Base-by-base conservation (phyloP, 192 early-diverging fungal genomes). In the Linnemannia schmuckeri region DNA sequence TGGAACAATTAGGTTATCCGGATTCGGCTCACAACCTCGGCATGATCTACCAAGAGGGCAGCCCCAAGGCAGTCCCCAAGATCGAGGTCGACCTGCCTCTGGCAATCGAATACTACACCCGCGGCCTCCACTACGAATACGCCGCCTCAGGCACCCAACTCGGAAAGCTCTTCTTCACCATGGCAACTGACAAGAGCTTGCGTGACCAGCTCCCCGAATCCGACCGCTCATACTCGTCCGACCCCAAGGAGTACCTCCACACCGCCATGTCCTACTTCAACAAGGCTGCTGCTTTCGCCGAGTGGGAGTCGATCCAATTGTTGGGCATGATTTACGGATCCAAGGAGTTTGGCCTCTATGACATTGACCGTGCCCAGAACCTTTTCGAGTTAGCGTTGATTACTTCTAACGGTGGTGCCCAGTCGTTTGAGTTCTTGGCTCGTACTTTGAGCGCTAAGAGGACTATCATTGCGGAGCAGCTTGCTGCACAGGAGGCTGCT, bases 1-100 rank as follows among this genome's bases (percentile, higher is more conserved):
- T 13, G 40, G 15, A 22, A 47, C 49, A 57, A 7, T 41, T 76
- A 91, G 90, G 91, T 12, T 92, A 83, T 61, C 91, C 91, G 13
- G 91, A 92, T 41, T 82, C 91, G 52, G 91, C 91, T 4, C 91
- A 92, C 73, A 92, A 92, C 78, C 76, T 92, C 30, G 91, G 80
- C 46, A 88, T 92, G 73, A 88, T 92, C 41, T 88, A 90, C 77
- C 90, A 92, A 70, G 91, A 88, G 41, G 87, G 87, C 38, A 80
- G 82, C 63, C 75, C 76, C 33, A 81, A 83, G 22, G 78, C 85
- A 6, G 61, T 70, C 18, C 63, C 75, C 70, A 55, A 68, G 47
- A 70, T 85, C 10, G 83, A 85, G 57, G 87, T 85, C 49, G 76
- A 90, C 69, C 40, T 89, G 17, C 75, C 85, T 37, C 70, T 80